These are phyloP conservation scores for Scedosporium apiospermum DNA, from an alignment of 2,329 filamentous ascomycete genomes.

Conservation along the genomic window DNA sequence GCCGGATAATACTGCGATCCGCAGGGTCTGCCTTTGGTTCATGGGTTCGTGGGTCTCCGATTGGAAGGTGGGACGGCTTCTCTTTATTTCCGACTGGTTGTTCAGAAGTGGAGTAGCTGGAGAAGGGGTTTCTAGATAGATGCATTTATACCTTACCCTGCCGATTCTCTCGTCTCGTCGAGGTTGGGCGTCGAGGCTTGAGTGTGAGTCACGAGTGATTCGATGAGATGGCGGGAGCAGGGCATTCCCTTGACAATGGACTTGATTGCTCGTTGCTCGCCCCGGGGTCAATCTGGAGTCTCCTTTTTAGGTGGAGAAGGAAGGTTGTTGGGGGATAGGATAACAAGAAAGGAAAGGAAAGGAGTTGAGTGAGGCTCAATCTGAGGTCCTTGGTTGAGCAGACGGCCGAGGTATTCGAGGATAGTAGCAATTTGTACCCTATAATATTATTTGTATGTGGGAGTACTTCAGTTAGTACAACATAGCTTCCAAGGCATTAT, in stretches of 20 bases:
- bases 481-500: not conserved
- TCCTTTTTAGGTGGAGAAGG: no score
- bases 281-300: not conserved
- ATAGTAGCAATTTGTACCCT: no score
- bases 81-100: not conserved
- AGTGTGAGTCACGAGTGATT: not conserved
- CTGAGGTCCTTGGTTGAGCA: no score
- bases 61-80: not conserved
- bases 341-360: no score
- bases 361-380: no score
- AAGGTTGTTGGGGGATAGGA: no score
- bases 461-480: not conserved
- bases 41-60: not conserved
- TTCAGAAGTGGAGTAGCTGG: not conserved
- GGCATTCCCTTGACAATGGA: not conserved
- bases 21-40: not conserved
- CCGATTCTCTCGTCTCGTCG: not conserved
- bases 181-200: not conserved
- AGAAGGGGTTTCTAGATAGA: not conserved
- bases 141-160: not conserved
- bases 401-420: no score
- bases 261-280: not conserved
- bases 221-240: not conserved
- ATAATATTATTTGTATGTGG: not conserved
- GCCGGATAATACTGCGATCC: not conserved